phyloP scores from a whole-genome alignment of 305 asterid species.

The Rubia occidens region DNA sequence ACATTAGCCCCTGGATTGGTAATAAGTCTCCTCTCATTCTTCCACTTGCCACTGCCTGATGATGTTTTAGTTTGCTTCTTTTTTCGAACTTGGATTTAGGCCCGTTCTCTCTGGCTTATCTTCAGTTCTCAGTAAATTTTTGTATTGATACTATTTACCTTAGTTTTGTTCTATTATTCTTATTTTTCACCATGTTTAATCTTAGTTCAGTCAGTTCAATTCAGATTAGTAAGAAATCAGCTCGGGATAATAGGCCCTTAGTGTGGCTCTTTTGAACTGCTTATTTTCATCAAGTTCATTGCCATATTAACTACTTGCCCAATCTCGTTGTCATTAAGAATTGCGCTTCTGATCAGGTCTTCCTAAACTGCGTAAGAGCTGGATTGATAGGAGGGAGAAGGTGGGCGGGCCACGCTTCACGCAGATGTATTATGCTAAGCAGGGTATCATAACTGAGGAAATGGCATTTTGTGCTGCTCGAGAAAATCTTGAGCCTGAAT shows the following conservation, averaged over 20 bases:
- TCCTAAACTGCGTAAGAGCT: slow-evolving; percentile 76
- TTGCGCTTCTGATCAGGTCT: slow-evolving; percentile 44
- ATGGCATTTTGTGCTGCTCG: slow-evolving; percentile 95
- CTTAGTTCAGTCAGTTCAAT: not conserved
- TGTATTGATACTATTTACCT: too few species aligned
- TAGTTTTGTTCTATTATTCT: too few species aligned
- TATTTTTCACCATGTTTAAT: not conserved
- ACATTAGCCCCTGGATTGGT: slow-evolving; percentile 61
- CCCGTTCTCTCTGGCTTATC: too few species aligned
- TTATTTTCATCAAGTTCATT: not conserved
- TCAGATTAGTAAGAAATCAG: too few species aligned
- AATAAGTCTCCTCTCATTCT: slow-evolving; percentile 7
- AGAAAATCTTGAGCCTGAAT: slow-evolving; percentile 80
- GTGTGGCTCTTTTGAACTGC: not conserved
- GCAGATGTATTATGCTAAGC: slow-evolving; percentile 91
- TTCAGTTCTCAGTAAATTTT: too few species aligned
- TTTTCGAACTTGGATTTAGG: too few species aligned
- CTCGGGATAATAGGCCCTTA: not conserved
- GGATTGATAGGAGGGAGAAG: slow-evolving; percentile 80
- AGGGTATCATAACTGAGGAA: slow-evolving; percentile 82
- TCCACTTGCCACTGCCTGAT: not conserved
- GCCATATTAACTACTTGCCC: not conserved
- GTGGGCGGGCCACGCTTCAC: slow-evolving; percentile 71
- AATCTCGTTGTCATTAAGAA: not conserved
- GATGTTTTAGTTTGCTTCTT: not conserved